Conservation (phyloP, 306 rosid genomes). For the Glycine tomentella region DNA sequence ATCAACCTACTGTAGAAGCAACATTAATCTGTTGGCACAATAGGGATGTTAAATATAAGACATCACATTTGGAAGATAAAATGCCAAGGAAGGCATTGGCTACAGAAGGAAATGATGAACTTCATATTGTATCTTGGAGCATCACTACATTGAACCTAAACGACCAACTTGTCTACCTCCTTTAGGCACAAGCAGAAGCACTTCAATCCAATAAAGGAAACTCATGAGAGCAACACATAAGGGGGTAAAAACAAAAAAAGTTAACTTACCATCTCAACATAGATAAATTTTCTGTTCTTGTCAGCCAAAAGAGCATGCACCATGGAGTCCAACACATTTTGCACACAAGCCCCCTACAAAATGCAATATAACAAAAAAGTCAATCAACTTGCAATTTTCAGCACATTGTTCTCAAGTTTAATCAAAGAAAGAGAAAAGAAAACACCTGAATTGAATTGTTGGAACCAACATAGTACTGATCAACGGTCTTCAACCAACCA, state of each 20-base stretch:
- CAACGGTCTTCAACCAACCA: conserved; percentile 90
- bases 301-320: conserved; percentile 76
- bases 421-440: not conserved
- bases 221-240: conserved; percentile 5
- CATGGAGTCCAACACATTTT: conserved; percentile 77
- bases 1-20: not conserved
- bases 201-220: conserved; percentile 18
- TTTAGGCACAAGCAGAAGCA: conserved; percentile 7
- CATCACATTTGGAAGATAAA: conserved; percentile 14
- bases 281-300: conserved; percentile 80
- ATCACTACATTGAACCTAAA: conserved; percentile 17
- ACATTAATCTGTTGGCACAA: not conserved
- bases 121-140: conserved; percentile 1
- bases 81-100: not conserved
- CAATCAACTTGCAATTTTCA: conserved; percentile 27
- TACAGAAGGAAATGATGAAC: conserved; percentile 1
- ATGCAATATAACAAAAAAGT: not conserved
- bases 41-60: conserved; percentile 8
- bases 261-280: conserved; percentile 68
- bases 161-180: conserved; percentile 12
- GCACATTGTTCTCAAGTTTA: not conserved
- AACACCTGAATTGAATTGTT: conserved; percentile 78
- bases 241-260: not conserved
- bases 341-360: conserved; percentile 81
- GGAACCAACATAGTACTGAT: conserved; percentile 93